phyloP scores from a whole-genome alignment of 108 stramenopile species.

The Fistulifera solaris region DNA sequence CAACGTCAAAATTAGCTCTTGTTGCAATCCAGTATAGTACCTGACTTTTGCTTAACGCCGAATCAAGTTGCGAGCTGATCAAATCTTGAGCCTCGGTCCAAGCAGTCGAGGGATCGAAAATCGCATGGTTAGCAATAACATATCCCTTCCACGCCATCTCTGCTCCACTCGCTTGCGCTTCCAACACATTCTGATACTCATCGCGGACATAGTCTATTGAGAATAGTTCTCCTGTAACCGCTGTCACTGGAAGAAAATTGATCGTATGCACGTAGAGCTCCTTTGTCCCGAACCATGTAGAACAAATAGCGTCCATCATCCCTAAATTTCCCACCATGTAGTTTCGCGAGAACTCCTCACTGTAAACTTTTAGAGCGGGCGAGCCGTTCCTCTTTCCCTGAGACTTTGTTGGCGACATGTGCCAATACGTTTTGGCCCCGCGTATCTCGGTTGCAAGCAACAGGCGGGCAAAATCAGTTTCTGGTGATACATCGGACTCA shows the following conservation, averaged over 20 bases:
- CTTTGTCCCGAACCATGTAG: slow-evolving; percentile 81
- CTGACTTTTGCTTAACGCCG: slow-evolving; percentile 73
- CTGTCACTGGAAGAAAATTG: slow-evolving; percentile 77
- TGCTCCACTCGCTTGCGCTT: slow-evolving; percentile 10
- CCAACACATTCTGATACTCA: slow-evolving; percentile 35
- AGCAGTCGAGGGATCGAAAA: slow-evolving; percentile 55
- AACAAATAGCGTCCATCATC: slow-evolving; percentile 58
- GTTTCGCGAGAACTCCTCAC: slow-evolving; percentile 39
- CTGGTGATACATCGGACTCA: slow-evolving; percentile 18
- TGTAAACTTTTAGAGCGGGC: slow-evolving; percentile 15
- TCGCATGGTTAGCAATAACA: slow-evolving; percentile 51
- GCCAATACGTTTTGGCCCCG: slow-evolving; percentile 85
- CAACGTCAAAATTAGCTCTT: slow-evolving; percentile 1
- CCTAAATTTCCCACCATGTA: slow-evolving; percentile 90
- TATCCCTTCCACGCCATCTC: slow-evolving; percentile 81
- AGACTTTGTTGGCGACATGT: slow-evolving; percentile 51
- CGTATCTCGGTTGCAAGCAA: slow-evolving; percentile 81
- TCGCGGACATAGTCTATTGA: slow-evolving; percentile 43
- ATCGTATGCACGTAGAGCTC: slow-evolving; percentile 78
- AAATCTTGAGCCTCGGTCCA: slow-evolving; percentile 64
- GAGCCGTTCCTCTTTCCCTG: neutral
- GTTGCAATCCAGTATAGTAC: slow-evolving; percentile 59
- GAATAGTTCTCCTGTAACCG: slow-evolving; percentile 56
- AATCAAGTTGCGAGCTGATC: slow-evolving; percentile 56
- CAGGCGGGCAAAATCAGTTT: slow-evolving; percentile 58